These are phyloP conservation scores for Colletotrichum musae DNA, from an alignment of 2,329 filamentous ascomycete species.

Conservation along the genomic window DNA sequence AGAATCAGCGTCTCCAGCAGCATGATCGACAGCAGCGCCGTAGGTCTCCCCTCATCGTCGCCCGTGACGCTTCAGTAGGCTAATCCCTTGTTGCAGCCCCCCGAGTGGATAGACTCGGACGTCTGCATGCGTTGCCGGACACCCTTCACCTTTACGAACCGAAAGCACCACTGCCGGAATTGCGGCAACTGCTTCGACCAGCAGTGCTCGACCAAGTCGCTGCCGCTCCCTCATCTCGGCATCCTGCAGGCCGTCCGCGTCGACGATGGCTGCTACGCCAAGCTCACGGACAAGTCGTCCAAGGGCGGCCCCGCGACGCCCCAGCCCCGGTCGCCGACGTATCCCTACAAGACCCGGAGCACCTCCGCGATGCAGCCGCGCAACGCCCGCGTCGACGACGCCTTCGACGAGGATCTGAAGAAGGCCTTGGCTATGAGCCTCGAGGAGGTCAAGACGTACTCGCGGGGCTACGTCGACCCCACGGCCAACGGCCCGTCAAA, in stretches of 20 bases:
- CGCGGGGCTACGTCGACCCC: constrained; percentile 80
- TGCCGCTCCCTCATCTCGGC: constrained; percentile 91
- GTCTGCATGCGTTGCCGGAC: constrained; percentile 99
- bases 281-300: constrained; percentile 83
- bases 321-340: constrained; percentile 58
- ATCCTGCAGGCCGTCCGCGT: constrained; percentile 93
- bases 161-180: constrained; percentile 98
- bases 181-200: constrained; percentile 98
- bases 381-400: constrained; percentile 87
- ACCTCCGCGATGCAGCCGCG: constrained; percentile 87
- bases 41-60: constrained; percentile 63
- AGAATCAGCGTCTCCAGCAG: constrained; percentile 90
- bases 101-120: constrained; percentile 97
- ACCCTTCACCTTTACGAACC: constrained; percentile 95
- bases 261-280: constrained; percentile 95
- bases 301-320: constrained; percentile 51
- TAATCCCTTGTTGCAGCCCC: constrained; percentile 71
- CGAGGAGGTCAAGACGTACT: constrained; percentile 87
- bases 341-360: constrained; percentile 75
- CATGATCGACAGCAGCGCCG: constrained; percentile 97
- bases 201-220: constrained; percentile 89
- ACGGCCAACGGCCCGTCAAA: constrained; percentile 52
- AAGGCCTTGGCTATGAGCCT: constrained; percentile 96
- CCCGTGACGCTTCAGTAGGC: neutral
- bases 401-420: constrained; percentile 95